Evolutionary conservation across 1,139 yeast species (phyloP).

Genomic region (Blastobotrys ciferrii): DNA sequence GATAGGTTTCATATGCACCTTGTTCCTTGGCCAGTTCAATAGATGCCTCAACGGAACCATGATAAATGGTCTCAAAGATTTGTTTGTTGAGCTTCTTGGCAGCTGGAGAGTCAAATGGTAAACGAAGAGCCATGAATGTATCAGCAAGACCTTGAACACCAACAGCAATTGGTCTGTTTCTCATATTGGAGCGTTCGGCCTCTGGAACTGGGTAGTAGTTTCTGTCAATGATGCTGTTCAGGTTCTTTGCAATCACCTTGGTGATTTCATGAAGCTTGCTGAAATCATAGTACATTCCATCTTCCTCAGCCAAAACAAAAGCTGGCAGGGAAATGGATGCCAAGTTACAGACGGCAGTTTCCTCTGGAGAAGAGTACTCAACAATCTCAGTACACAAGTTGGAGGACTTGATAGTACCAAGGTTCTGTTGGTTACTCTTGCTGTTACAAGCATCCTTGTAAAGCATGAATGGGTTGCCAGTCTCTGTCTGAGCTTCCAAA

Average conservation of each 20-base stretch:
- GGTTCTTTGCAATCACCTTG: constrained; percentile 70
- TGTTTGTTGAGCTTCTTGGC: constrained; percentile 72
- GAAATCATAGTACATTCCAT: constrained; percentile 62
- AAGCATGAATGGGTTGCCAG: constrained; percentile 90
- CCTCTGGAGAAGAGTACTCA: constrained; percentile 83
- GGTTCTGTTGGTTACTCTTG: constrained; percentile 81
- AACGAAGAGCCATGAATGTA: constrained; percentile 68
- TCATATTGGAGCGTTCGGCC: constrained; percentile 66
- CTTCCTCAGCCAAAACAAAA: constrained; percentile 50
- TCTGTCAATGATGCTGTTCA: constrained; percentile 74
- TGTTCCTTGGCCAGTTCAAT: constrained; percentile 63
- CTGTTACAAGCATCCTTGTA: constrained; percentile 85
- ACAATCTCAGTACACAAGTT: constrained; percentile 89
- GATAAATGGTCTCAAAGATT: constrained; percentile 86
- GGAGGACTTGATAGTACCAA: constrained; percentile 84
- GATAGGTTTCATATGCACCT: constrained; percentile 67
- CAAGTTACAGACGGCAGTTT: constrained; percentile 87
- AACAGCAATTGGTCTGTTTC: constrained; percentile 80
- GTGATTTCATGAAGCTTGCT: constrained; percentile 67
- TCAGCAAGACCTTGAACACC: constrained; percentile 94
- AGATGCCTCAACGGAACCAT: constrained; percentile 80
- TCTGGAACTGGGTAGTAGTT: constrained; percentile 75
- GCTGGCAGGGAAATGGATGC: constrained; percentile 85
- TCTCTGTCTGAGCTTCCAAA: constrained; percentile 85
- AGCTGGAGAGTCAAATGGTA: constrained; percentile 76